Evolutionary conservation across 2,329 filamentous ascomycete species (phyloP), one percentile per base, ranked within the genome.

Genomic region (Phaeomoniella chlamydospora): DNA sequence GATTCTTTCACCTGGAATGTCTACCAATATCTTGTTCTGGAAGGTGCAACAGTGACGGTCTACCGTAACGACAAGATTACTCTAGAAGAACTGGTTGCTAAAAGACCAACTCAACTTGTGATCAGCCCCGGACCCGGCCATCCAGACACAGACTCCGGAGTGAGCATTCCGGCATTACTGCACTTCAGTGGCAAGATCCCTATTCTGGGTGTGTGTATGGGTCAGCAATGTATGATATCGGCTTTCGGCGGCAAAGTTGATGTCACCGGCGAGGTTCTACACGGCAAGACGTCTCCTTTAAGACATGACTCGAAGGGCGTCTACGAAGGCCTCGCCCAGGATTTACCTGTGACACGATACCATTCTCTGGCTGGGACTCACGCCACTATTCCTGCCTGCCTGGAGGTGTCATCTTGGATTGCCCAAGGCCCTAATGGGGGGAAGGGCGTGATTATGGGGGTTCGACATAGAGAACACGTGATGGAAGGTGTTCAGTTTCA

Each of bases 1-100:
- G 90, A 98, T 60, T 96, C 90, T 3, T 98, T 98, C 58, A 94
- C 88, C 40, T 98, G 87, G 85, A 98, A 98, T 54, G 85, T 98
- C 40, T 98, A 96, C 58, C 92, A 98, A 59, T 98, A 98, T 52
- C 75, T 98, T 1, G 80, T 88, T 4, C 76, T 98, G n/a, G 90
- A 96, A 57, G 90, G 90, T 18, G 90, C 92, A 17, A 81, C 68
- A 1, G 90, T 94, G 35, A 83, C 79, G 3, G 90, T 98, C 14
- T 82, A 77, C 60, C 76, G 90, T 49, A 98, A 98, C 54, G 88
- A 98, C 59, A 77, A 94, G 57, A 77, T 96, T 47, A 79, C 80
- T 0, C 59, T 98, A 4, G 77, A 93, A 9, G 80, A 94, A 47
- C 67, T 98, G 43, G 76, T 90, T 42, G 71, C 75, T 10, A 78